Evolutionary conservation across 208 protist genomes (phyloP).

Genomic region (Leishmania amazonensis): DNA sequence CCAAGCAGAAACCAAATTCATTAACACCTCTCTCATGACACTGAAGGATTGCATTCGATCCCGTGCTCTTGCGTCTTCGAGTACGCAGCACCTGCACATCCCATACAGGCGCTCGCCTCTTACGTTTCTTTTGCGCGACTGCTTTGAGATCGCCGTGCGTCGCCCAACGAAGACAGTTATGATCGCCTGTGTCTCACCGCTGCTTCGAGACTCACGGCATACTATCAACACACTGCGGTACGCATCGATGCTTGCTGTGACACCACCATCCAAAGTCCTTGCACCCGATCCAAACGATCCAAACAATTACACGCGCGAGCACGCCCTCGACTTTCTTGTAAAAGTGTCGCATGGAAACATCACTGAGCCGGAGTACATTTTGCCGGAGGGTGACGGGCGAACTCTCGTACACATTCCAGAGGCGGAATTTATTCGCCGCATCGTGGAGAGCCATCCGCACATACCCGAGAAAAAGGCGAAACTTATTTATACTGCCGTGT

Average conservation of each 20-base stretch:
- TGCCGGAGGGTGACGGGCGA: conserved; percentile 87
- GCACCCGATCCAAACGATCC: conserved; percentile 81
- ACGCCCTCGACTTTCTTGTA: conserved; percentile 72
- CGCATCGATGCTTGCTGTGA: conserved; percentile 78
- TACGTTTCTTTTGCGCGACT: conserved; percentile 88
- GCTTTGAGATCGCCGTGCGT: conserved; percentile 90
- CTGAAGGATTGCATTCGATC: conserved; percentile 91
- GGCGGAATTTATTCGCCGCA: conserved; percentile 81
- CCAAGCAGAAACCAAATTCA: conserved; percentile 87
- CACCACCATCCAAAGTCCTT: conserved; percentile 71
- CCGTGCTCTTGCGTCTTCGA: conserved; percentile 68
- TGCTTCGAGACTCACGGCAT: conserved; percentile 84
- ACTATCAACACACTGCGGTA: conserved; percentile 92
- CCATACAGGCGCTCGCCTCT: conserved; percentile 88
- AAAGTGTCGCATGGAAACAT: conserved; percentile 64
- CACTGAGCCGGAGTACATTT: conserved; percentile 68
- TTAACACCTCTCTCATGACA: conserved; percentile 94
- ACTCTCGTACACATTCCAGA: conserved; percentile 91
- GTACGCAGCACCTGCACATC: conserved; percentile 86
- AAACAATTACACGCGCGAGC: conserved; percentile 77
- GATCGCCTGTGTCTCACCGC: conserved; percentile 91
- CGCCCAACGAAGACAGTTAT: conserved; percentile 89
- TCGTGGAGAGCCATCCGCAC: conserved; percentile 63
- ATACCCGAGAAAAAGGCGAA: conserved; percentile 87
- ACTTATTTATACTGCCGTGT: conserved; percentile 87